Conservation (phyloP, 176 grass and related monocot genomes). For the Avena insularis region DNA sequence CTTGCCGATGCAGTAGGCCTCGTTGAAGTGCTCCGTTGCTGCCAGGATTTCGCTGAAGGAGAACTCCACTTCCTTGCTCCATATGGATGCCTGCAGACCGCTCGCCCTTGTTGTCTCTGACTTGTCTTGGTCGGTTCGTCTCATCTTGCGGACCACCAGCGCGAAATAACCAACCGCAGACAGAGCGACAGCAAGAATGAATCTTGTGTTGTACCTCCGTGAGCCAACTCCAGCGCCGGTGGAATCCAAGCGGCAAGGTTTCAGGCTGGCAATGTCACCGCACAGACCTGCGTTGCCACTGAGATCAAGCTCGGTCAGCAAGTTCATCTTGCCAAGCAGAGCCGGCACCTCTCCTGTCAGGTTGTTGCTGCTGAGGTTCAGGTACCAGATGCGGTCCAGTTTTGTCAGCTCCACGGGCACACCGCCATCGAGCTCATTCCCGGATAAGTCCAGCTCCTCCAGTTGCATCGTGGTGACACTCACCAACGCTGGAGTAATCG, state of each 20-base stretch:
- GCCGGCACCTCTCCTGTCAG: slow-evolving; percentile 28
- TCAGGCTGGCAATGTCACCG: slow-evolving; percentile 61
- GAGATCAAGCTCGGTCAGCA: neutral
- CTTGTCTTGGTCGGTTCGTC: slow-evolving; percentile 1
- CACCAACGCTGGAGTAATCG: slow-evolving; percentile 50
- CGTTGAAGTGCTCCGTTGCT: slow-evolving; percentile 77
- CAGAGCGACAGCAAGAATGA: slow-evolving; percentile 39
- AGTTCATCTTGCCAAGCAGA: neutral
- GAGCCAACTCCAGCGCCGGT: neutral
- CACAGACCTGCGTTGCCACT: slow-evolving; percentile 47
- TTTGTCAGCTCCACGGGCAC: slow-evolving; percentile 59
- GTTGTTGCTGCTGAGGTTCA: slow-evolving; percentile 71
- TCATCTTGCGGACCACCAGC: neutral
- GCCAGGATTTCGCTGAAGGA: slow-evolving; percentile 71
- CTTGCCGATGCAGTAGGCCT: slow-evolving; percentile 72
- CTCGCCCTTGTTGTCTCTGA: neutral
- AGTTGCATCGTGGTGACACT: slow-evolving; percentile 28
- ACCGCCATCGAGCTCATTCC: slow-evolving; percentile 49
- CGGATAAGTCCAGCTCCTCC: slow-evolving; percentile 59
- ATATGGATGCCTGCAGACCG: slow-evolving; percentile 49
- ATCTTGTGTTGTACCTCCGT: slow-evolving; percentile 39
- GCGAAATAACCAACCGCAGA: neutral
- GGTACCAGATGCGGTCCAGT: slow-evolving; percentile 42
- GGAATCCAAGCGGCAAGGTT: slow-evolving; percentile 37
- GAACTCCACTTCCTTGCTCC: slow-evolving; percentile 69